Evolutionary conservation across 805 yeast species (phyloP), one percentile per base, ranked within the genome.

Genomic region (Barnettozyma populi): DNA sequence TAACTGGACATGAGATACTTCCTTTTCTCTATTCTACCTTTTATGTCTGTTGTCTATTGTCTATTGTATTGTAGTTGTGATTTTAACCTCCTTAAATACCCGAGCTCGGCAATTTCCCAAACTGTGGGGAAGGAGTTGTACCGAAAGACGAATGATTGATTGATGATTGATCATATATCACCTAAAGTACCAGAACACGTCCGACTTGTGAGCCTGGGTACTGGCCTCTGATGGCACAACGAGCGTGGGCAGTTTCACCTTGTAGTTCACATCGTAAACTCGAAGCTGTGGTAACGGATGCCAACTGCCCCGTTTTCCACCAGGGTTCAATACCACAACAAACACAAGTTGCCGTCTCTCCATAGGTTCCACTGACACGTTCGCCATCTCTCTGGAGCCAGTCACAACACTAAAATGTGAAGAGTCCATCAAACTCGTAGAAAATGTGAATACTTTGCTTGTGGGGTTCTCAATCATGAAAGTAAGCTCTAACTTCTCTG

Each of bases 381-480:
- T 57, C 8, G 46, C 48, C 21, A 41, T 20, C 3, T 52, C 51
- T 41, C 71, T 49, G 55, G 66, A 16, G 62, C 79, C 59, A 56
- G 70, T 50, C 52, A 47, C 9, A 10, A 70, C 36, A 62, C 68
- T 60, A 64, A 75, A 55, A 36, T 52, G 52, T 13, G 56, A 63
- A 21, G 66, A 67, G 38, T 71, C 67, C 2, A 70, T 51, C 4
- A 80, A 62, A 11, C 71, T 67, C 2, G 80, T 69, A 11, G 82
- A 65, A 54, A 85, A 88, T 10, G 80, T 79, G 53, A 88, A 79
- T 2, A 83, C 74, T 39, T 84, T 70, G 2, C 84, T 72, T 0
- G 95, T 84, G 13, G 95, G 90, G 57, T 87, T 87, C 59, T 87
- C 95, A 43, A 87, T 58, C 44, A 73, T 70, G 59, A 78, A 86